Percentiles rank a stretch among this genome's conserved stretches.
Evolutionary conservation across 805 yeast genomes (phyloP).

Genomic region (Debaryomyces hansenii): DNA sequence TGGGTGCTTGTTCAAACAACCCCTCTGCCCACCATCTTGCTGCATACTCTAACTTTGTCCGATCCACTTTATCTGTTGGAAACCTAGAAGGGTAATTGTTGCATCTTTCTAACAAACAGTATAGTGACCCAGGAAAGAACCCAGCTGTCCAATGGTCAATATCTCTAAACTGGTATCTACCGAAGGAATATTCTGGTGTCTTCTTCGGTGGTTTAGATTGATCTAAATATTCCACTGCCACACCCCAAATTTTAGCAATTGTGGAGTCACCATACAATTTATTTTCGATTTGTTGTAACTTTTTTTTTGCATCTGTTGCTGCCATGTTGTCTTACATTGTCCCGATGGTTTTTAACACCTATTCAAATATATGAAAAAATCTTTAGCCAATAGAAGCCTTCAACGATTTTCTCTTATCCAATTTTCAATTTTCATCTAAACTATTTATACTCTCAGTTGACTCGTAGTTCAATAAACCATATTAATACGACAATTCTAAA

Average conservation of each 20-base stretch:
- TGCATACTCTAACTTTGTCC: conserved; percentile 7
- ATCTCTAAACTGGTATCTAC: conserved; percentile 6
- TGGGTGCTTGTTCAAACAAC: conserved; percentile 6
- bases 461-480: no score
- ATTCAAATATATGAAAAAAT: no score
- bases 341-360: no score
- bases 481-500: no score
- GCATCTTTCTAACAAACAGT: conserved; percentile 6
- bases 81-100: conserved; percentile 6
- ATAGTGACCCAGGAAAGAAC: conserved; percentile 10
- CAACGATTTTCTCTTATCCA: no score
- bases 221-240: conserved; percentile 6
- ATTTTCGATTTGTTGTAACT: neutral
- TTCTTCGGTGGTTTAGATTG: conserved; percentile 6
- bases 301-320: neutral
- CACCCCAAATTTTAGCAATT: conserved; percentile 15
- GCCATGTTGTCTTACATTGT: no score
- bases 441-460: no score
- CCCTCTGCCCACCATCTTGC: conserved; percentile 12
- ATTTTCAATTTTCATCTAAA: no score
- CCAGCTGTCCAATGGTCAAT: conserved; percentile 11
- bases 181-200: conserved; percentile 12
- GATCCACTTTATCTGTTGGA: conserved; percentile 3
- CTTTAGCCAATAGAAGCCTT: no score
- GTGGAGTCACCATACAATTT: conserved; percentile 8